A percentile compares a stretch with the other conserved stretches of the same genome.
Evolutionary conservation across 305 asterid species (phyloP).

Genomic region (Coffea humblotiana): DNA sequence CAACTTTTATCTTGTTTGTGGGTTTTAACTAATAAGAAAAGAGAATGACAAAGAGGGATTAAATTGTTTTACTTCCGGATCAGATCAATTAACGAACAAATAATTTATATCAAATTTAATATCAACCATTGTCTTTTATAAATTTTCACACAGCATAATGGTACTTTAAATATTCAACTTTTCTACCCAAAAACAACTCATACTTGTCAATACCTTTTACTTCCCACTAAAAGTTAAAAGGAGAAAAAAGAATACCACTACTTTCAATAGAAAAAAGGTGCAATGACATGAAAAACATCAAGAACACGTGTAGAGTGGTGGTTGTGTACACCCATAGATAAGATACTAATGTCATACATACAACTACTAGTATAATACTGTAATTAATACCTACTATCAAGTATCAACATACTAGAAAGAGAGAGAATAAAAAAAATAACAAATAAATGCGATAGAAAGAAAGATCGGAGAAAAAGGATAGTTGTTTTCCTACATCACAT

Average conservation of each 20-base stretch:
- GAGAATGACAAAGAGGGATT: too few species aligned
- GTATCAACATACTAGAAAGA: too few species aligned
- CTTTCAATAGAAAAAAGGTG: too few species aligned
- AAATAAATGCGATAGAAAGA: constrained; percentile 10
- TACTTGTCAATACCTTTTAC: not conserved
- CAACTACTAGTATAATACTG: not conserved
- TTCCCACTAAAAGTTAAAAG: not conserved
- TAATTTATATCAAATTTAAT: too few species aligned
- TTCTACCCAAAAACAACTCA: not conserved
- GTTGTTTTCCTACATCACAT: constrained; percentile 43
- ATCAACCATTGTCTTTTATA: too few species aligned
- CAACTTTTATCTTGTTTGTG: too few species aligned
- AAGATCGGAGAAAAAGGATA: constrained; percentile 24
- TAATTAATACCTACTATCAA: too few species aligned
- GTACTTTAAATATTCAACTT: not conserved
- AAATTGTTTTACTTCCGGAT: not conserved
- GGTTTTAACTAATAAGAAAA: too few species aligned
- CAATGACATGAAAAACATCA: not conserved
- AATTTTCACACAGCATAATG: constrained; percentile 27
- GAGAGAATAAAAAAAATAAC: not conserved
- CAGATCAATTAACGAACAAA: too few species aligned
- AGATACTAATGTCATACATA: not conserved
- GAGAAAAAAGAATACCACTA: too few species aligned
- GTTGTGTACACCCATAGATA: not conserved
- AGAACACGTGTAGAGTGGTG: not conserved